Evolutionary conservation across 768 basidiomycete genomes (phyloP).

Genomic region (Phlebiopsis gigantea): DNA sequence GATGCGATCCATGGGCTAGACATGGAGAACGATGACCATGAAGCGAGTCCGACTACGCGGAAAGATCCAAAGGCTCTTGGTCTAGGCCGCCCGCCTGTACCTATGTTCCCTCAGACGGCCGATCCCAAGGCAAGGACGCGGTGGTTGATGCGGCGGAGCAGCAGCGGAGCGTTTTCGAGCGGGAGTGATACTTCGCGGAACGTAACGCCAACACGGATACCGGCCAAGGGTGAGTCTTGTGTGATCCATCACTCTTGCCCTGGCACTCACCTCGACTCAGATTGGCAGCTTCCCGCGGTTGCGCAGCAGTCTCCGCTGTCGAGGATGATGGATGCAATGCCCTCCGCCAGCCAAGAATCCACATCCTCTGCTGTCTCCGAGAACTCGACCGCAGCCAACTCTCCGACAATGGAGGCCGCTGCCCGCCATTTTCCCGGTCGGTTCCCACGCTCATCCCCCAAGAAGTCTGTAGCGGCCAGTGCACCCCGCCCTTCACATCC

Average conservation of each 20-base stretch:
- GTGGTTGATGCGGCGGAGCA: conserved; percentile 72
- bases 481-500: conserved; percentile 9
- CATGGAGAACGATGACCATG: conserved; percentile 52
- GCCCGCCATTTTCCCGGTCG: conserved; percentile 2
- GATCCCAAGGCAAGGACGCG: conserved; percentile 29
- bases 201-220: conserved; percentile 56
- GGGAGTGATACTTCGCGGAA: conserved; percentile 60
- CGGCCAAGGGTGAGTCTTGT: conserved; percentile 38
- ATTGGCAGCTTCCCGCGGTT: conserved; percentile 43
- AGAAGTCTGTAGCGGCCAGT: conserved; percentile 2
- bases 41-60: conserved; percentile 55
- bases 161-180: conserved; percentile 77
- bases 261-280: too few relatives aligned
- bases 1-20: conserved; percentile 20
- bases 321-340: conserved; percentile 24
- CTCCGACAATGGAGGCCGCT: conserved; percentile 17
- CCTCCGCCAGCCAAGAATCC: conserved; percentile 28
- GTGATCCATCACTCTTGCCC: neutral
- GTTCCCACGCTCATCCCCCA: conserved; percentile 3
- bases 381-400: conserved; percentile 23
- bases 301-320: conserved; percentile 39
- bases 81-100: conserved; percentile 49
- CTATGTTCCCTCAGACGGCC: conserved; percentile 15
- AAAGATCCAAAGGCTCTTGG: conserved; percentile 52
- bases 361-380: conserved; percentile 56